phyloP scores from a whole-genome alignment of 139 green algal species.

The Mychonastes homosphaera region DNA sequence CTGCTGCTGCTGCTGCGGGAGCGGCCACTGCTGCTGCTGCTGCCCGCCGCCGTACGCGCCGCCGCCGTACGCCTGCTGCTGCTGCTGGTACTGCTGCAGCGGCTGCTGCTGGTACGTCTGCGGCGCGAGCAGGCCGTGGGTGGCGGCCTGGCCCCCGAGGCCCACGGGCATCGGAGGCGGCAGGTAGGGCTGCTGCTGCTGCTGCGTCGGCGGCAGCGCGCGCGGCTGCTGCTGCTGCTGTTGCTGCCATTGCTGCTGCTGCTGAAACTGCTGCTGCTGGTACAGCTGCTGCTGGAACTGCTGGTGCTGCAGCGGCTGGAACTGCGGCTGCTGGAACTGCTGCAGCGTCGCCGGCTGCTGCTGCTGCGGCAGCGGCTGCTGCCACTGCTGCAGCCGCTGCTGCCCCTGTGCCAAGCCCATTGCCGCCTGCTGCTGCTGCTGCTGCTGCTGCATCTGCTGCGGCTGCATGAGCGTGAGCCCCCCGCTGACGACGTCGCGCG shows the following conservation, averaged over 20 bases:
- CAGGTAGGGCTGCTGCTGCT: conserved; percentile 3
- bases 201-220: neutral
- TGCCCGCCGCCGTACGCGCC: neutral
- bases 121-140: too few species aligned
- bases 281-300: neutral
- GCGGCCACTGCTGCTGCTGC: conserved; percentile 13
- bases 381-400: neutral
- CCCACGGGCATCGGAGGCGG: neutral
- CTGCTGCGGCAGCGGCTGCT: conserved; percentile 4
- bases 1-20: too few species aligned
- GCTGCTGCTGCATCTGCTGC: conserved; percentile 1
- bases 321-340: conserved; percentile 2
- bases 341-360: neutral
- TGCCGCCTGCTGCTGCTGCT: conserved; percentile 1
- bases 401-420: neutral
- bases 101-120: neutral
- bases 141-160: neutral
- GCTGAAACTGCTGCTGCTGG: neutral
- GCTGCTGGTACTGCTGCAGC: neutral
- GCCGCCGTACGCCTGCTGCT: neutral
- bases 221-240: neutral
- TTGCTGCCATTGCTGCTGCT: neutral
- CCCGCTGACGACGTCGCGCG: neutral
- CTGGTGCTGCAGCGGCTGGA: neutral
- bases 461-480: neutral